Base-by-base conservation (phyloP, 768 basidiomycete genomes). In the Leccinellum rugosiceps region DNA sequence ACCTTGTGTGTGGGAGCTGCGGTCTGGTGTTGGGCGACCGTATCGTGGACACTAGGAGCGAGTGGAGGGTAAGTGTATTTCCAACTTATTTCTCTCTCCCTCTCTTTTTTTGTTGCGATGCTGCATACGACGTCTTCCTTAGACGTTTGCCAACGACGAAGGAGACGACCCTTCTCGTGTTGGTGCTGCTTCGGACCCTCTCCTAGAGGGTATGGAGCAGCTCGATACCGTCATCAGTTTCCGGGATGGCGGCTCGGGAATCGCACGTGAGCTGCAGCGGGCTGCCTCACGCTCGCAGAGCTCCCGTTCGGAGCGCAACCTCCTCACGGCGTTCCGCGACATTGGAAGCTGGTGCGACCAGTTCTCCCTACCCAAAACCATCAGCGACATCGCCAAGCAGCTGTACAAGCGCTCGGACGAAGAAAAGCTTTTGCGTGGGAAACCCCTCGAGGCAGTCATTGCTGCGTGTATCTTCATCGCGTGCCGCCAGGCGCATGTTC, bases 131-230 rank as follows among this genome's bases (percentile, higher is more conserved):
- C 45, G 14, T 61, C 55, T 56, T 46, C 50, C 59, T n/a, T 77
- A 98, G 91, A 98, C 97, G 59, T 99, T 99, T 74, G 97, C 97
- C 63, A 97, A 98, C 71, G 96, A 98, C 67, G 97, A 99, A 79
- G 95, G 96, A 60, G 96, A 98, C 72, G 97, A 99, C 72, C 97
- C 97, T 61, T 98, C 97, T 63, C 97, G 97, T 89, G 97, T 99
- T 65, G 97, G 97, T 77, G 94, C 93, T 54, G 94, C 94, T 45
- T 85, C 88, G 19, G 94, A 98, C 73, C 93, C 95, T 30, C 77
- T 95, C 44, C 80, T 98, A 77, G 94, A 98, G 72, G 94, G 94
- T 38, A 88, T 93, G 66, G 95, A 97, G 68, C 91, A 96, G 72
- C 83, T 98, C 48, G 90, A 94, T 66, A 98, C 97, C 32, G 83